Base-by-base conservation (phyloP, 1,284 basidiomycete genomes). In the Abortiporus biennis region DNA sequence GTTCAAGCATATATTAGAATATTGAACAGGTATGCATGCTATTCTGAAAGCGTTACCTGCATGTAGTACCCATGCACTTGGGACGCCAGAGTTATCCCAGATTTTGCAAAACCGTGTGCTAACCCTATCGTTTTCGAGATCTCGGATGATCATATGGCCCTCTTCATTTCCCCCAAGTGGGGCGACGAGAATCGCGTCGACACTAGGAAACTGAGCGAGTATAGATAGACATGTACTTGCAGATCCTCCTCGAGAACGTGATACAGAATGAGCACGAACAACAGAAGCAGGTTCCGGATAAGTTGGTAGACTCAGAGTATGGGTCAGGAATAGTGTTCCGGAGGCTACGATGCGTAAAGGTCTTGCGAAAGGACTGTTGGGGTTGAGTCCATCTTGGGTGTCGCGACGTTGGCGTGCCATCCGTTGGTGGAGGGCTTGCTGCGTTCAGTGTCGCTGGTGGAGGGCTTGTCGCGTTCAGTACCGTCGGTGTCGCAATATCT, bases 51-150 rank as follows among this genome's bases (percentile, higher is more conserved):
- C 57, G 69, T 52, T 47, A 81, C 84, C 74, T 42, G 82, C 73
- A 61, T 85, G 76, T 23, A 90, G 55, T 22, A 90, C 76, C 83
- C 86, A 90, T n/a, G 87, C 85, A 43, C 73, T 77, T 1, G 86
- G 86, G 16, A 89, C 81, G 40, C 81, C 78, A 13, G 75, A 70
- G 16, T 74, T 72, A 22, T 77, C 72, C 77, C 81, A 83, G 16
- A 85, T 59, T 57, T 85, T 85, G 62, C 83, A 86, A 53, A 78
- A 85, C 29, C 74, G 69, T 30, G 82, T 87, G 45, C 69, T 77
- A 0, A 90, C 76, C 8, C 82, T 77, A 47, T 78, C 77, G 3
- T 63, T 64, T 48, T 86, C 79, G 40, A 90, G 67, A 42, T 87
- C 79, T 34, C 69, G 66, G 42, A 82, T 58, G 21, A 88, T 68